These are phyloP conservation scores for Basidioascus undulatus DNA, from an alignment of 768 basidiomycete genomes.

Conservation along the genomic window DNA sequence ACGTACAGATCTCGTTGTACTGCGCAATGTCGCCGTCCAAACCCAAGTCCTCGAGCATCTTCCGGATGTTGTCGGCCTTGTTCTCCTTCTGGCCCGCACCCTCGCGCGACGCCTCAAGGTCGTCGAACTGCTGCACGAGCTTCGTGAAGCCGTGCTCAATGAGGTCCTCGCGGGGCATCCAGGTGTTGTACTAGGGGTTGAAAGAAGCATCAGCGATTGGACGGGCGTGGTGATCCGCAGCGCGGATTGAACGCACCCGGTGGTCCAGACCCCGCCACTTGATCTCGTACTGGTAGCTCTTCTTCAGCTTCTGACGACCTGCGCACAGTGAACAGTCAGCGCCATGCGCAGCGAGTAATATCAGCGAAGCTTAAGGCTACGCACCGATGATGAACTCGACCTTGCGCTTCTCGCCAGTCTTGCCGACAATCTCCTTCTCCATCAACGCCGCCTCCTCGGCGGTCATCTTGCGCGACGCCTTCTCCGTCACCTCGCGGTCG, in stretches of 20 bases:
- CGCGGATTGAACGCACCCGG: conserved; percentile 10
- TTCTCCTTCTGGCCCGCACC: conserved; percentile 84
- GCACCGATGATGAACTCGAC: conserved; percentile 32
- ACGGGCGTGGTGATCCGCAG: neutral
- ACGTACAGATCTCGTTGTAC: conserved; percentile 92
- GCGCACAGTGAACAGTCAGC: conserved; percentile 28
- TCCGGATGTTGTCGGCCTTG: conserved; percentile 49
- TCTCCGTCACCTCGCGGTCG: conserved; percentile 82
- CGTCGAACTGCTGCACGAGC: conserved; percentile 80
- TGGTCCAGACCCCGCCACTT: conserved; percentile 22
- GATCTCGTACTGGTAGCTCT: conserved; percentile 71
- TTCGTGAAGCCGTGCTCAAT: conserved; percentile 69
- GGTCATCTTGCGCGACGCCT: conserved; percentile 72
- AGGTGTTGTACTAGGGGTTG: conserved; percentile 70
- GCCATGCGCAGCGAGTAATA: neutral
- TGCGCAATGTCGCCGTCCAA: conserved; percentile 93
- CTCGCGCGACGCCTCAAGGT: conserved; percentile 83
- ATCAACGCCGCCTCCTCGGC: conserved; percentile 54
- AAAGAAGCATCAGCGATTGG: conserved; percentile 25
- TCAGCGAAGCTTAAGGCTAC: conserved; percentile 4
- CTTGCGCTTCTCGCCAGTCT: conserved; percentile 71
- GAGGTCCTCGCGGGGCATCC: conserved; percentile 71
- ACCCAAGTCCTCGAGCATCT: conserved; percentile 84
- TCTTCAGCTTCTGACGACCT: conserved; percentile 94
- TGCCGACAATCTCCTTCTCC: conserved; percentile 71